These are phyloP conservation scores for Closterium sp. DNA, from an alignment of 139 green algal genomes.

Conservation along the genomic window DNA sequence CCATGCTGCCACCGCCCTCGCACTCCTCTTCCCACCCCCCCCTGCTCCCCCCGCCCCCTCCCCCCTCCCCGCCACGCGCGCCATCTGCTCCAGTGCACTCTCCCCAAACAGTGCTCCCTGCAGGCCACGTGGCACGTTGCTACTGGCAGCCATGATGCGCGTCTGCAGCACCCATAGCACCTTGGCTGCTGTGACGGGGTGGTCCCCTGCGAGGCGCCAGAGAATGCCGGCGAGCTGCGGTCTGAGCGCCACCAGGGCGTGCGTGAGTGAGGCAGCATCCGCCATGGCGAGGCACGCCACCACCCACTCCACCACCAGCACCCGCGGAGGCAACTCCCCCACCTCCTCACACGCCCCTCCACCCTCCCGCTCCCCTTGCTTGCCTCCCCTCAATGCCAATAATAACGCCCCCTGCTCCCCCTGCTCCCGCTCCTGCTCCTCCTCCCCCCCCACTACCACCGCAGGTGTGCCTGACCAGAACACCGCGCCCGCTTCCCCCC, in stretches of 20 bases:
- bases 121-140: neutral
- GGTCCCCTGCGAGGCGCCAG: neutral
- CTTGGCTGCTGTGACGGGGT: neutral
- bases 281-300: neutral
- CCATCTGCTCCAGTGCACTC: neutral
- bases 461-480: neutral
- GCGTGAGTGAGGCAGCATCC: neutral
- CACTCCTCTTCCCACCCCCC: neutral
- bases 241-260: neutral
- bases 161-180: neutral
- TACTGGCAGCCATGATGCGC: neutral
- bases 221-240: neutral
- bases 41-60: neutral
- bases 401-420: neutral
- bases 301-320: neutral
- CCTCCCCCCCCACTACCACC: neutral
- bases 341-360: neutral
- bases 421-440: neutral
- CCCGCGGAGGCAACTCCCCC: neutral
- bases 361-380: neutral
- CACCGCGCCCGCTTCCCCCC: neutral
- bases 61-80: neutral
- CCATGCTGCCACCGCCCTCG: neutral
- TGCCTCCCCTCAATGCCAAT: neutral
- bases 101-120: neutral